A percentile compares a stretch with the other conserved stretches of the same genome.
These are phyloP conservation scores for Starmera dryadoides DNA, from an alignment of 805 yeast species.

Conservation along the genomic window DNA sequence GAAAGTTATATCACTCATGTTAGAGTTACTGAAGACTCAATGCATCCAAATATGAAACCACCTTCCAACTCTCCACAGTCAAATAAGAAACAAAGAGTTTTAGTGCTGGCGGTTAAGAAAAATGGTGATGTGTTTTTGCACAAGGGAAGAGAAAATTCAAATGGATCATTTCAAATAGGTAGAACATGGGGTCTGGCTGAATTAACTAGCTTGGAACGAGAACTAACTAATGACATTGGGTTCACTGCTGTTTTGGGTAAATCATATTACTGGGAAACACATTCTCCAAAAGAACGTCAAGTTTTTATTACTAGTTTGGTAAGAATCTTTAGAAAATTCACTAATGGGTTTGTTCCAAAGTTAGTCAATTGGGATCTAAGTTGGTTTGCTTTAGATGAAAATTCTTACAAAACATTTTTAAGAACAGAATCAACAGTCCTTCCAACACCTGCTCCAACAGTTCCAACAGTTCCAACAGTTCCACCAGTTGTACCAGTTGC, in stretches of 20 bases:
- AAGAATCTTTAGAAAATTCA: slow-evolving; percentile 46
- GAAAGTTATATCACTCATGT: slow-evolving; percentile 73
- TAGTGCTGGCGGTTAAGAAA: slow-evolving; percentile 49
- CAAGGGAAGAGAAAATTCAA: slow-evolving; percentile 76
- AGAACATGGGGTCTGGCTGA: slow-evolving; percentile 87
- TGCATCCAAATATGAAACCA: slow-evolving; percentile 62
- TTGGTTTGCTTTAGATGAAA: slow-evolving; percentile 31
- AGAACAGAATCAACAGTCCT: slow-evolving; percentile 6
- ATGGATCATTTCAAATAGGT: slow-evolving; percentile 79
- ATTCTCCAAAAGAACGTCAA: slow-evolving; percentile 47
- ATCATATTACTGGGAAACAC: slow-evolving; percentile 77
- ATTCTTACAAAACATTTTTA: slow-evolving; percentile 22
- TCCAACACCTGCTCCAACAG: not conserved
- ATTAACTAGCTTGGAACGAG: slow-evolving; percentile 48
- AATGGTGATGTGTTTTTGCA: slow-evolving; percentile 69
- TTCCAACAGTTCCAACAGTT: not conserved
- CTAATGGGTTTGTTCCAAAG: slow-evolving; percentile 47
- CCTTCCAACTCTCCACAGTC: slow-evolving; percentile 41
- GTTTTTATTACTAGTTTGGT: slow-evolving; percentile 49
- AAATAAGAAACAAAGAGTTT: slow-evolving; percentile 54
- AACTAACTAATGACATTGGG: slow-evolving; percentile 45
- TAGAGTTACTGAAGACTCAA: slow-evolving; percentile 65
- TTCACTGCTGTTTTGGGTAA: slow-evolving; percentile 59
- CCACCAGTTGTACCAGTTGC: not conserved
- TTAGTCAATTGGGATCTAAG: slow-evolving; percentile 44